These are phyloP conservation scores for Pholiota microspora DNA, from an alignment of 768 basidiomycete genomes.

Conservation along the genomic window DNA sequence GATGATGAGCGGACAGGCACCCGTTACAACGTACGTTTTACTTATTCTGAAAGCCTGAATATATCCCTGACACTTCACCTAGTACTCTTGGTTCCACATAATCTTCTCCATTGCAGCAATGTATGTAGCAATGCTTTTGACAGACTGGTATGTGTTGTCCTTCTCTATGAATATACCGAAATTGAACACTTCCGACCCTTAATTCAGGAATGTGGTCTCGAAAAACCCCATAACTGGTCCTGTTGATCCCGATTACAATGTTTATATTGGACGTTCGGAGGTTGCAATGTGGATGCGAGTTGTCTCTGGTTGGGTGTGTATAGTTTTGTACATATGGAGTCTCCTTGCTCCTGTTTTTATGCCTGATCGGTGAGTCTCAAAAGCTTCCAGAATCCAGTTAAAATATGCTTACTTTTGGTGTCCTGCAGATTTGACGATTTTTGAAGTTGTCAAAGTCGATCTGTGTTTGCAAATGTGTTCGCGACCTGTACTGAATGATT, in stretches of 20 bases:
- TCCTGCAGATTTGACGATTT: constrained; percentile 2
- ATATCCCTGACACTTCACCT: constrained; percentile 11
- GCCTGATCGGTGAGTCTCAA: constrained; percentile 81
- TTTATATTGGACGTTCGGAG: constrained; percentile 93
- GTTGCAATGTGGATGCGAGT: constrained; percentile 99
- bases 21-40: constrained; percentile 81
- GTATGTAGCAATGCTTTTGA: constrained; percentile 97
- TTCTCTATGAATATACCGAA: background rate
- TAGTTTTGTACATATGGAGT: constrained; percentile 83
- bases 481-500: no score
- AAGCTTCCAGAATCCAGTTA: no score
- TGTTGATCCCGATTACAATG: constrained; percentile 58
- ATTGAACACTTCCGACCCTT: background rate
- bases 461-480: no score
- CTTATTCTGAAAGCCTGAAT: background rate
- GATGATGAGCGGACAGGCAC: constrained; percentile 95
- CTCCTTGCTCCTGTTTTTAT: constrained; percentile 85
- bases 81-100: constrained; percentile 99
- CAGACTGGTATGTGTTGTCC: constrained; percentile 76
- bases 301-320: constrained; percentile 94
- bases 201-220: constrained; percentile 69
- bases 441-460: no score
- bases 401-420: background rate
- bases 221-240: constrained; percentile 46
- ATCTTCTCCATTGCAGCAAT: constrained; percentile 95